phyloP scores from a whole-genome alignment of 352 stramenopile species.

The Phytopythium kandeliae region DNA sequence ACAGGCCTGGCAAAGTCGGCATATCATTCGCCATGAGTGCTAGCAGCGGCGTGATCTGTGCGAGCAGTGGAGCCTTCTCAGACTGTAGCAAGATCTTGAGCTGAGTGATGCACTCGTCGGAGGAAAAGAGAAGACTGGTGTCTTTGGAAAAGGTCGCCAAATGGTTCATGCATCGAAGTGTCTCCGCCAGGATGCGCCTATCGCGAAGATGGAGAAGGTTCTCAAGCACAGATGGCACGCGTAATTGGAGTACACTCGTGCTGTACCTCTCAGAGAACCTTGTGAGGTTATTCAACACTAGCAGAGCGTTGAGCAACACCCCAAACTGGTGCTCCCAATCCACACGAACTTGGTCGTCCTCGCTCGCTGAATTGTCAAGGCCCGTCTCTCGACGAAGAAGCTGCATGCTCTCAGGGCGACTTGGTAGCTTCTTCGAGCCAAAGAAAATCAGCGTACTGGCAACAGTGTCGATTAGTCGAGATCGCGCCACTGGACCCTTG shows the following conservation, averaged over 20 bases:
- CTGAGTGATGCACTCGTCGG: constrained; percentile 17
- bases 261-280: constrained; percentile 26
- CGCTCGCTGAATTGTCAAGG: not conserved
- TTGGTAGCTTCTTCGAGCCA: constrained; percentile 15
- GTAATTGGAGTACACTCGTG: constrained; percentile 28
- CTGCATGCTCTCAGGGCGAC: constrained; percentile 20
- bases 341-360: constrained; percentile 3
- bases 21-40: constrained; percentile 39
- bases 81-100: constrained; percentile 28
- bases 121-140: constrained; percentile 25
- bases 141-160: constrained; percentile 14
- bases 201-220: constrained; percentile 45
- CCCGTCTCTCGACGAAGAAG: constrained; percentile 18
- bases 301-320: constrained; percentile 32
- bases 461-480: constrained; percentile 43
- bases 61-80: constrained; percentile 24
- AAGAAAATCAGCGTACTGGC: constrained; percentile 31
- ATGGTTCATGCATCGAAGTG: constrained; percentile 26
- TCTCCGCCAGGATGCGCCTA: constrained; percentile 23
- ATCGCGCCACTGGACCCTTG: constrained; percentile 22
- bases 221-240: constrained; percentile 30
- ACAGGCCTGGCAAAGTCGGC: constrained; percentile 40
- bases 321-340: constrained; percentile 15
- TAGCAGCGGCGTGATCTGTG: constrained; percentile 41
- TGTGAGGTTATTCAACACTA: constrained; percentile 40